These are phyloP conservation scores for Mentha longifolia DNA, from an alignment of 257 asterid genomes.

Conservation along the genomic window DNA sequence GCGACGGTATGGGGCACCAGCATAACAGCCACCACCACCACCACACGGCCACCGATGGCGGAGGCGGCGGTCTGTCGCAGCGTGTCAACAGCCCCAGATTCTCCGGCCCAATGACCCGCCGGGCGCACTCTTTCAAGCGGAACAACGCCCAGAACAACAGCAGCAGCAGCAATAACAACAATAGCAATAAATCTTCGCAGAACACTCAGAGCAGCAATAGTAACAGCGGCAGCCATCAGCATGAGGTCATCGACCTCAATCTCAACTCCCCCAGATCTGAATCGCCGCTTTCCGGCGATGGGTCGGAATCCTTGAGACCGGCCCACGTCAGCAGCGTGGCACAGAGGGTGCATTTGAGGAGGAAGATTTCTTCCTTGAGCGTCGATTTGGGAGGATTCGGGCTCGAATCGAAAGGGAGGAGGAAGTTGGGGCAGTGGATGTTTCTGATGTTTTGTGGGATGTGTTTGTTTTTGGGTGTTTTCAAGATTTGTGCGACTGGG, in stretches of 20 bases:
- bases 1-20: conserved; percentile 68
- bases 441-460: conserved; percentile 77
- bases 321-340: conserved; percentile 65
- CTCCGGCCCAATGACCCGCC: conserved; percentile 90
- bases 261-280: conserved; percentile 95
- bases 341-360: conserved; percentile 78
- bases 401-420: conserved; percentile 72
- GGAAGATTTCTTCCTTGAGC: conserved; percentile 62
- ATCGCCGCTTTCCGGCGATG: conserved; percentile 52
- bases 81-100: conserved; percentile 93
- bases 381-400: conserved; percentile 75
- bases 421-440: conserved; percentile 80
- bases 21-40: conserved; percentile 70
- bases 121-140: conserved; percentile 85
- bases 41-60: conserved; percentile 51
- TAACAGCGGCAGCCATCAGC: conserved; percentile 41
- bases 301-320: conserved; percentile 52
- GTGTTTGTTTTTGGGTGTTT: conserved; percentile 76
- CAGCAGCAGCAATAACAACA: conserved; percentile 36
- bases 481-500: conserved; percentile 87
- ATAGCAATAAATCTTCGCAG: conserved; percentile 42
- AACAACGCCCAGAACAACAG: conserved; percentile 40
- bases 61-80: conserved; percentile 62
- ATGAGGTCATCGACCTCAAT: conserved; percentile 76
- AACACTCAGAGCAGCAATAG: conserved; percentile 38